phyloP scores from a whole-genome alignment of 768 basidiomycete species.

The Cystofilobasidium bisporidii region DNA sequence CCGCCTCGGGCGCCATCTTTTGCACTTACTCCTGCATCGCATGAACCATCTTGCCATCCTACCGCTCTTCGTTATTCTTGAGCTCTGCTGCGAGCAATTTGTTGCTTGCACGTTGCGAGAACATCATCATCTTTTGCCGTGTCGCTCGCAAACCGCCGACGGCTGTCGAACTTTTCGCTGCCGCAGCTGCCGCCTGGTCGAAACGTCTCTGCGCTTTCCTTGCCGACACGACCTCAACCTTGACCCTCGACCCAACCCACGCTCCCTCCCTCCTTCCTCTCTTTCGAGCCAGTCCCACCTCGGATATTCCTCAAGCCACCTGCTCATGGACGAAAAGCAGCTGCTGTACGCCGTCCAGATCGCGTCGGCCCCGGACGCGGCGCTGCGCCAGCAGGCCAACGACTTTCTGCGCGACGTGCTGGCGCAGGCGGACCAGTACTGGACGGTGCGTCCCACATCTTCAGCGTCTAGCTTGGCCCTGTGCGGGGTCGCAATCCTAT shows the following conservation, averaged over 20 bases:
- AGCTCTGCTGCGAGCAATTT: too few relatives aligned
- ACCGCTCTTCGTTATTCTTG: not conserved
- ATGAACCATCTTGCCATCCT: not conserved
- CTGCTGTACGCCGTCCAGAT: slow-evolving; percentile 27
- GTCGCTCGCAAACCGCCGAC: too few relatives aligned
- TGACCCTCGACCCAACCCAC: too few relatives aligned
- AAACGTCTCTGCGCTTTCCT: too few relatives aligned
- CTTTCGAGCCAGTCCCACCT: not conserved
- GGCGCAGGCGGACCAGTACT: slow-evolving; percentile 57
- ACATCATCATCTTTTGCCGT: too few relatives aligned
- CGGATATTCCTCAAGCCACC: not conserved
- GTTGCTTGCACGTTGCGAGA: too few relatives aligned
- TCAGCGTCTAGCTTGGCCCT: slow-evolving; percentile 42
- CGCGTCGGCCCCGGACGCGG: slow-evolving; percentile 1
- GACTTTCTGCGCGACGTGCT: slow-evolving; percentile 70
- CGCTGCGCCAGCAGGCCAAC: slow-evolving; percentile 57
- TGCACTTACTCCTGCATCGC: not conserved
- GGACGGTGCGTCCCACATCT: slow-evolving; percentile 73
- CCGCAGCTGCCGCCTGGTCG: too few relatives aligned
- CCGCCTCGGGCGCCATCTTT: not conserved
- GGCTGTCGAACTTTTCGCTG: not conserved
- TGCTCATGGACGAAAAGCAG: slow-evolving; percentile 23
- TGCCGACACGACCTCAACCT: too few relatives aligned
- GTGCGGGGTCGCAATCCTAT: too few relatives aligned
- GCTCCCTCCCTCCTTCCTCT: too few relatives aligned